Conservation (phyloP, 1,284 basidiomycete genomes). For the Uromyces viciae-fabae region DNA sequence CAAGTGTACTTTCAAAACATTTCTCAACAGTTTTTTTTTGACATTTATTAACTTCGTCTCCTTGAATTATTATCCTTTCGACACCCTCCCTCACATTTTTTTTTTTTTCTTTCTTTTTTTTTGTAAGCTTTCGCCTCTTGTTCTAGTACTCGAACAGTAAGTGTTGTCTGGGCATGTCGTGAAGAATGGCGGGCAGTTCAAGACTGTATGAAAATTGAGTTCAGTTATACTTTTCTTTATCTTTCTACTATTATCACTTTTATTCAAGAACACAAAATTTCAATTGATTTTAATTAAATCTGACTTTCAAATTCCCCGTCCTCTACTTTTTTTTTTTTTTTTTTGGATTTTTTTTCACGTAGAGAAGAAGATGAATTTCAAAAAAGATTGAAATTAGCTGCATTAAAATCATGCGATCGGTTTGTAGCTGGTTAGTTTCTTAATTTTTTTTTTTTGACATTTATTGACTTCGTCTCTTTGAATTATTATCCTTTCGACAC, state of each 20-base stretch:
- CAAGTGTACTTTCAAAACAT: no score
- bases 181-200: slow-evolving; percentile 28
- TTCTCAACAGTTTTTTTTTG: not conserved
- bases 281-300: no score
- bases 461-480: not conserved
- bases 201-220: slow-evolving; percentile 30
- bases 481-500: not conserved
- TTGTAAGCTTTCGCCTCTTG: slow-evolving; percentile 23
- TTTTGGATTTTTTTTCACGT: slow-evolving; percentile 1
- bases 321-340: not conserved
- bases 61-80: not conserved
- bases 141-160: slow-evolving; percentile 24
- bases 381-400: slow-evolving; percentile 4
- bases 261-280: not conserved
- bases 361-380: slow-evolving; percentile 42
- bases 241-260: no score
- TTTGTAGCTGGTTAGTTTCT: slow-evolving; percentile 22
- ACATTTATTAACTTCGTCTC: not conserved
- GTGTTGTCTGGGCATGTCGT: slow-evolving; percentile 30
- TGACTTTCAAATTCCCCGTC: no score
- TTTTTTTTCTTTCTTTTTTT: not conserved
- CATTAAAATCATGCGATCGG: slow-evolving; percentile 36
- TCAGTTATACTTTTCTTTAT: slow-evolving; percentile 1
- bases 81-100: not conserved
- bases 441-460: not conserved